Conservation (phyloP, 2,329 filamentous ascomycete genomes). For the Aciculosporium take region DNA sequence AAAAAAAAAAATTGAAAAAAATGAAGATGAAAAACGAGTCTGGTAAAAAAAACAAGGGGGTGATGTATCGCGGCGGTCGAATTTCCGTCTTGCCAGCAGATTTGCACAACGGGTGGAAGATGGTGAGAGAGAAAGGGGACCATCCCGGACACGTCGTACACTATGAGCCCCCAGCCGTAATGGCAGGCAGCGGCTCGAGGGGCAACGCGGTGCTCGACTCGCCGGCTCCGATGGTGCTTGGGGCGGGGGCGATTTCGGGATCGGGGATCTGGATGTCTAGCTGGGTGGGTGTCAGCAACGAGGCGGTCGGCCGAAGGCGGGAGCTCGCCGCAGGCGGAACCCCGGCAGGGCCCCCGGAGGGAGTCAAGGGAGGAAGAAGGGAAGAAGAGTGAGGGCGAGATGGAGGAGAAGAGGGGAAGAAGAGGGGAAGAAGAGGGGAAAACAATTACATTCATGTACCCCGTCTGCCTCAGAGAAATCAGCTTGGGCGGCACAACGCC, state of each 20-base stretch:
- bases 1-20: too few species aligned
- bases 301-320: too few species aligned
- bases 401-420: not conserved
- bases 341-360: too few species aligned
- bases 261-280: conserved; percentile 72
- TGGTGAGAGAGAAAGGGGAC: too few species aligned
- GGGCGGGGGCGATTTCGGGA: conserved; percentile 49
- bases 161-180: conserved; percentile 10
- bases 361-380: too few species aligned
- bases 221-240: conserved; percentile 27
- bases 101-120: too few species aligned
- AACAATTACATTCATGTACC: conserved; percentile 60
- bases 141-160: not conserved
- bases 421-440: not conserved
- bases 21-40: too few species aligned
- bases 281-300: conserved; percentile 30
- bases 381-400: not conserved
- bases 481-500: conserved; percentile 49
- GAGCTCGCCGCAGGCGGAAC: too few species aligned
- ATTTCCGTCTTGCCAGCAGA: too few species aligned
- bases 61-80: not conserved
- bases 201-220: conserved; percentile 21
- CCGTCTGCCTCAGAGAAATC: conserved; percentile 65
- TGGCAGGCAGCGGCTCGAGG: conserved; percentile 17
- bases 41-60: too few species aligned